Conservation (phyloP, 352 stramenopile species). For the Bremia lactucae region DNA sequence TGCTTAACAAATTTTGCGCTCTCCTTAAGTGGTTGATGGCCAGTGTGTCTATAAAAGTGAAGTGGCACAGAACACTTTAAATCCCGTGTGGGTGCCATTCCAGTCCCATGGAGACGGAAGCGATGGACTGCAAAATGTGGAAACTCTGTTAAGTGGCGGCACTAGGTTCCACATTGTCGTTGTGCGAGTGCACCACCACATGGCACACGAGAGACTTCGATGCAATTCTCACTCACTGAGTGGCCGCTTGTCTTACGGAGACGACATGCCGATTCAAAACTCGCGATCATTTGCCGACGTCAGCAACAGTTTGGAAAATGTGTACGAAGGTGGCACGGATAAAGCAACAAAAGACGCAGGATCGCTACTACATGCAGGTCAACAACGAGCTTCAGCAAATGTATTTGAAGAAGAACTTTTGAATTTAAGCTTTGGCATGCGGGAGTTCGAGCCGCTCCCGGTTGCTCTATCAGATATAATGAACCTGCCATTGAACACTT, state of each 20-base stretch:
- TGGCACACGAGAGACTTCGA: constrained; percentile 25
- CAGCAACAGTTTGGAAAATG: constrained; percentile 24
- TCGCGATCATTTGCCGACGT: constrained; percentile 30
- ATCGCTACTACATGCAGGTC: constrained; percentile 8
- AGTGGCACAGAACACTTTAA: constrained; percentile 54
- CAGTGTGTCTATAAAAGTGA: constrained; percentile 69
- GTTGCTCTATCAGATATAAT: constrained; percentile 43
- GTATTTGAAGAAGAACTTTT: constrained; percentile 49
- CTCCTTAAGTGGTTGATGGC: constrained; percentile 63
- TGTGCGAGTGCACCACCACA: constrained; percentile 44
- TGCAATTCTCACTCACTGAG: constrained; percentile 41
- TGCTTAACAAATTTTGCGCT: no score
- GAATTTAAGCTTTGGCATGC: constrained; percentile 45
- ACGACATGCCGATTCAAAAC: constrained; percentile 35
- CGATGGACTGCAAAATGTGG: constrained; percentile 19
- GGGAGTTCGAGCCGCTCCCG: constrained; percentile 59
- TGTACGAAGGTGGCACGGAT: constrained; percentile 17
- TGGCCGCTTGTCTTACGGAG: constrained; percentile 25
- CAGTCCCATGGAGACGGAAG: constrained; percentile 31
- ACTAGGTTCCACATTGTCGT: constrained; percentile 60
- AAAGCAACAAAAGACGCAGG: constrained; percentile 17
- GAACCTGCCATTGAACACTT: constrained; percentile 74
- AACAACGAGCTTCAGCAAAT: constrained; percentile 3
- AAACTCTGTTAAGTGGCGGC: constrained; percentile 35
- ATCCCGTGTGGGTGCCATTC: constrained; percentile 77